phyloP scores from a whole-genome alignment of 2,329 filamentous ascomycete species.

The Stagonosporopsis chrysanthemi region DNA sequence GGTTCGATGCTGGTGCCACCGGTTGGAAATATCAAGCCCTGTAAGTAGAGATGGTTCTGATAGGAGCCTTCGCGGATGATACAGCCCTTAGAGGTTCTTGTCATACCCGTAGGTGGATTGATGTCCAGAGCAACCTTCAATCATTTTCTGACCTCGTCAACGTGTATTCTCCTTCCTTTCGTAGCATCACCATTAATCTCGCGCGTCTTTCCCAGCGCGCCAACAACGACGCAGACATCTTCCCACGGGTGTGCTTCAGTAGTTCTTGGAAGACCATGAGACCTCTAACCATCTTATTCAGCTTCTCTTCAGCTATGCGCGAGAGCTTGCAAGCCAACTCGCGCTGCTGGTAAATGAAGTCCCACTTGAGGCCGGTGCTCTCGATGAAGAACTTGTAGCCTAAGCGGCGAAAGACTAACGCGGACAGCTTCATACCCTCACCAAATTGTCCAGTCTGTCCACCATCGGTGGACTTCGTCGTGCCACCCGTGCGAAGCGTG shows the following conservation, averaged over 20 bases:
- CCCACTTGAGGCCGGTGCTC: constrained; percentile 19
- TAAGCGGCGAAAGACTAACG: constrained; percentile 19
- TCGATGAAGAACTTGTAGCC: constrained; percentile 20
- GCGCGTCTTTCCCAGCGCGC: constrained; percentile 4
- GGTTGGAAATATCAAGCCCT: constrained; percentile 16
- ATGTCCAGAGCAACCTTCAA: constrained; percentile 17
- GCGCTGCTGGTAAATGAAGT: constrained; percentile 10
- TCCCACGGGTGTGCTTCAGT: constrained; percentile 17
- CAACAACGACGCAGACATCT: constrained; percentile 24
- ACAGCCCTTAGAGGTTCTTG: constrained; percentile 12
- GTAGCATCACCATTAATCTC: neutral
- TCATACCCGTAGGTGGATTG: constrained; percentile 7
- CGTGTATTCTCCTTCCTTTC: constrained; percentile 7
- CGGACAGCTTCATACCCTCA: constrained; percentile 31
- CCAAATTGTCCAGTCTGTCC: constrained; percentile 31
- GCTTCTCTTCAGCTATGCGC: constrained; percentile 7
- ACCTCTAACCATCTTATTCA: neutral
- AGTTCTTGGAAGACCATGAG: neutral
- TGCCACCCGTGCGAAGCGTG: constrained; percentile 22
- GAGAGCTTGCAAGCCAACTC: constrained; percentile 13
- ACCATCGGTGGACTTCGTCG: constrained; percentile 16
- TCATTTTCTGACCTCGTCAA: constrained; percentile 11
- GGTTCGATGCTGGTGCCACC: neutral
- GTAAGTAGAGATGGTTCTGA: constrained; percentile 17
- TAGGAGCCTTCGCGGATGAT: constrained; percentile 17